Conservation (phyloP, 208 protist species). For the Leishmania major region DNA sequence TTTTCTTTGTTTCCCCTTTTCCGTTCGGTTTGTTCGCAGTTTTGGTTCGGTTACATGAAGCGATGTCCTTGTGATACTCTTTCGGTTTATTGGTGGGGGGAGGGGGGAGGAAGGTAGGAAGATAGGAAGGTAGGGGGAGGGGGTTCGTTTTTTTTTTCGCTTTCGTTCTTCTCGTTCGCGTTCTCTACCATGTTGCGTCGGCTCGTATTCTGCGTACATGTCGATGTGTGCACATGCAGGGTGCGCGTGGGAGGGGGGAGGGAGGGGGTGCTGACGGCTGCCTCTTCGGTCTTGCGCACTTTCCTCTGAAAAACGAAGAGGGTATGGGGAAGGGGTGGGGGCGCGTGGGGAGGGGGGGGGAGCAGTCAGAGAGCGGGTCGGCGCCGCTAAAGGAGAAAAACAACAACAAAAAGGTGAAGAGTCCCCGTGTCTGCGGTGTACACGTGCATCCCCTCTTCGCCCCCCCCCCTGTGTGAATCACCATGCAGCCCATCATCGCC, state of each 20-base stretch:
- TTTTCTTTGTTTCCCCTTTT: too few relatives aligned
- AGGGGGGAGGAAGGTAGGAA: neutral
- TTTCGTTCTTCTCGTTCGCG: neutral
- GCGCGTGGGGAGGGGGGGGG: too few relatives aligned
- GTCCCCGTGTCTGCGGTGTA: neutral
- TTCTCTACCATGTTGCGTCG: neutral
- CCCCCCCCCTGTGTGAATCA: neutral
- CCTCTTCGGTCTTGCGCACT: neutral
- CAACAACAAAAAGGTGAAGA: slow-evolving; percentile 1
- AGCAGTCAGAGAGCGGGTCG: neutral
- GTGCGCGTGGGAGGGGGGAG: neutral
- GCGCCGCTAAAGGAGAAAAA: neutral
- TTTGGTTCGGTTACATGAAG: too few relatives aligned
- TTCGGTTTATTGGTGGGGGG: neutral
- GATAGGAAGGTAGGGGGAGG: too few relatives aligned
- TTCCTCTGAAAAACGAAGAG: neutral
- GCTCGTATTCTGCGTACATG: neutral
- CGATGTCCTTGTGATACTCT: too few relatives aligned
- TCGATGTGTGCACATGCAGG: neutral
- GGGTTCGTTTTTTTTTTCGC: neutral
- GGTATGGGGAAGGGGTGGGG: neutral
- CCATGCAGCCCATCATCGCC: neutral
- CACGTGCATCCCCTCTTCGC: neutral
- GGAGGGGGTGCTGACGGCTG: neutral
- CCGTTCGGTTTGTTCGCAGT: too few relatives aligned